Percentiles rank a stretch among this genome's conserved stretches.
Conservation (phyloP, 805 yeast species). For the Kodamaea nitidulidarum region DNA sequence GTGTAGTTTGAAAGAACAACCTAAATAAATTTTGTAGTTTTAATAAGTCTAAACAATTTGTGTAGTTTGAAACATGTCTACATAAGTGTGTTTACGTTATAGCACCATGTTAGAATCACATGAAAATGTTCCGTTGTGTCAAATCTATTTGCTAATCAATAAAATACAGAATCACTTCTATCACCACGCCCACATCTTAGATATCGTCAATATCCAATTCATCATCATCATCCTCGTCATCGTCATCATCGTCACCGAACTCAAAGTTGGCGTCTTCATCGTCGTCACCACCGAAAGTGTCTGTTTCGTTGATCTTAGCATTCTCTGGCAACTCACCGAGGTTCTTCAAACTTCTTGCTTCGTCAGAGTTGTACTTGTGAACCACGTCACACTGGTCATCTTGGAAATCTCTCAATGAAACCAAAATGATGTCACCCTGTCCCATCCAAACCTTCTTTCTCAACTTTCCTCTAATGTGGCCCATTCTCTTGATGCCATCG, state of each 20-base stretch:
- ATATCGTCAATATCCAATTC: conserved; percentile 92
- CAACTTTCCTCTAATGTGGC: conserved; percentile 97
- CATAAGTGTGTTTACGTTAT: too few relatives aligned
- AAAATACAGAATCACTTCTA: conserved; percentile 8
- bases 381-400: conserved; percentile 98
- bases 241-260: conserved; percentile 89
- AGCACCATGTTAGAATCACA: too few relatives aligned
- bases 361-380: conserved; percentile 94
- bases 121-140: neutral
- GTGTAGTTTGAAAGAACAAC: too few relatives aligned
- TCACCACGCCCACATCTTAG: conserved; percentile 30
- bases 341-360: conserved; percentile 92
- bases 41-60: too few relatives aligned
- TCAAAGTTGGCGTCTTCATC: conserved; percentile 98
- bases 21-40: too few relatives aligned
- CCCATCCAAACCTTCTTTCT: conserved; percentile 99
- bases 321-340: conserved; percentile 97
- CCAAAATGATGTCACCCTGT: conserved; percentile 95
- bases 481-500: conserved; percentile 91
- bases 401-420: conserved; percentile 96
- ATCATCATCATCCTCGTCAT: conserved; percentile 65
- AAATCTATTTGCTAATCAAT: neutral
- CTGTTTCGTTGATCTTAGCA: conserved; percentile 96
- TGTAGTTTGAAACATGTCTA: too few relatives aligned
- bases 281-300: conserved; percentile 92